Base-by-base conservation (phyloP, 768 basidiomycete genomes). In the Russula olivacea region DNA sequence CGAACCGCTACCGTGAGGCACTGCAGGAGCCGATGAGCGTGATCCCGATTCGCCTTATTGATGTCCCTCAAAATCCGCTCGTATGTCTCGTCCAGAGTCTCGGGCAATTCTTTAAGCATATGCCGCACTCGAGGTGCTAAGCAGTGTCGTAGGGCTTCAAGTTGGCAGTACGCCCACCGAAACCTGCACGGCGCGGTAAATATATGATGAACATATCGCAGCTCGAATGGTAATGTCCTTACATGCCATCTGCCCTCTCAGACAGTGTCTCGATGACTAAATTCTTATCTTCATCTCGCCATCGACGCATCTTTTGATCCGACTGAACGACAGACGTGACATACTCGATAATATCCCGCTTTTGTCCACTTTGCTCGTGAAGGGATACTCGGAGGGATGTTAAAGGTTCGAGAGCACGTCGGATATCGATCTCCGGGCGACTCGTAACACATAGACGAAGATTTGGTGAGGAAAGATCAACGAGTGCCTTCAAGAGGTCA, bases 281-380 rank as follows among this genome's bases (percentile, higher is more conserved):
- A 2, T 19, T 28, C 15, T 43, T 55, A 30, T 55, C 55, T n/a
- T 43, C 41, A 9, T 30, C 28, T 12, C 41, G 15, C 55, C 55
- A 55, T 55, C 25, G 28, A 2, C 41, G 25, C 55, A 55, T 55
- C 4, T n/a, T 55, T 8, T 19, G 1, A 14, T 55, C 55, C 5
- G 40, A 55, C 17, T 30, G 17, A 11, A 55, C 40, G 0, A 55
- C 25, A 17, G 41, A 55, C 0, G 21, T 28, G 11, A 55, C 11
- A 55, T 55, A 55, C 1, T 41, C 25, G 4, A 55, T 30, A 7
- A 55, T 55, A 14, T 55, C 40, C 19, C 30, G 5, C 25, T 30
- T 55, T 43, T 55, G 55, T 43, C 55, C 55, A 30, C 17, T 43
- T 55, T 55, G 28, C 10, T 55, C 25, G 11, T 55, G 55, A 11